These are phyloP conservation scores for Rhizopogon roseolus DNA, from an alignment of 768 basidiomycete genomes.

Conservation along the genomic window DNA sequence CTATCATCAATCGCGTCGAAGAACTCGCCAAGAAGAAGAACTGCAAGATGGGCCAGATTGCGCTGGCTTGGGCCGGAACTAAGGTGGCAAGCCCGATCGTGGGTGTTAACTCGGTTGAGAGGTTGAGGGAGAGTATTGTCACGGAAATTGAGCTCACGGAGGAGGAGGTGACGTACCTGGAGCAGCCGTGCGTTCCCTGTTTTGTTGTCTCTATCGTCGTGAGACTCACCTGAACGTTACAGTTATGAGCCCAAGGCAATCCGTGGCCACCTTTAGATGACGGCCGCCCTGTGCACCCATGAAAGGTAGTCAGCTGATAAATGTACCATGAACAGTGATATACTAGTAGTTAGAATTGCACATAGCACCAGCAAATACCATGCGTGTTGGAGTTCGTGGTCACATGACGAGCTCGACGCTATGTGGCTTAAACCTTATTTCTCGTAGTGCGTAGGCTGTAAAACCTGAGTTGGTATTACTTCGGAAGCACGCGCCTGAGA, in stretches of 20 bases:
- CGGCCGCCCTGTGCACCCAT: no score
- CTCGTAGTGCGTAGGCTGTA: no score
- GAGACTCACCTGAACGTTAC: background rate
- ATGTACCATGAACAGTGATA: no score
- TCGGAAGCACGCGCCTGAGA: no score
- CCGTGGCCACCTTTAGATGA: constrained; percentile 3
- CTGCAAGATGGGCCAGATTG: constrained; percentile 40
- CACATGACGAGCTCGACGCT: no score
- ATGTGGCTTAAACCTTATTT: no score
- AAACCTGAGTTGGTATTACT: no score
- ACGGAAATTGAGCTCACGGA: constrained; percentile 17
- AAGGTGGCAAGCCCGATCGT: constrained; percentile 44
- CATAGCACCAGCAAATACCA: background rate
- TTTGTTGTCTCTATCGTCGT: background rate
- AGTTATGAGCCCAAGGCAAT: constrained; percentile 17
- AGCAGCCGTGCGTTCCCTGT: constrained; percentile 18
- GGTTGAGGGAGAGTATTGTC: constrained; percentile 26
- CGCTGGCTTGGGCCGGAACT: constrained; percentile 35
- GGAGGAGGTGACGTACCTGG: constrained; percentile 26
- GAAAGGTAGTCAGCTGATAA: no score
- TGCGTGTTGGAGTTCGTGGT: constrained; percentile 2
- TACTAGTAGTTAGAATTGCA: background rate
- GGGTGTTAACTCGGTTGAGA: constrained; percentile 29
- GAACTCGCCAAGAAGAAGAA: constrained; percentile 35
- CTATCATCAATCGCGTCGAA: constrained; percentile 36